phyloP scores from a whole-genome alignment of 768 basidiomycete genomes.

The Plicaturopsis crispa region DNA sequence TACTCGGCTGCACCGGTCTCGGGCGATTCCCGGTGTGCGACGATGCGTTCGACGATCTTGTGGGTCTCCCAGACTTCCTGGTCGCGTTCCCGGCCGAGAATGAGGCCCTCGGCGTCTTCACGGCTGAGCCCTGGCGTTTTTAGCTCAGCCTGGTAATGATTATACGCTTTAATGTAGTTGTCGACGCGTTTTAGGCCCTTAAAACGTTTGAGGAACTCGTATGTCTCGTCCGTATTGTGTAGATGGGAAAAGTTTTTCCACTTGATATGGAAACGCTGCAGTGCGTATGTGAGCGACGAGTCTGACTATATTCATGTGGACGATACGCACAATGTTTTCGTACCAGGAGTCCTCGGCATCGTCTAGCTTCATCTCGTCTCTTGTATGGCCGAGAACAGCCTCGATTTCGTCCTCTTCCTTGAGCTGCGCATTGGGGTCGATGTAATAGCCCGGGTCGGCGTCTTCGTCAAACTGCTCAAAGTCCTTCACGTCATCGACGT shows the following conservation, averaged over 20 bases:
- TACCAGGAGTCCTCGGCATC: constrained; percentile 82
- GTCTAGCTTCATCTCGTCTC: constrained; percentile 73
- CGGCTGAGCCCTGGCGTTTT: constrained; percentile 58
- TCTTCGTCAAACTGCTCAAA: constrained; percentile 72
- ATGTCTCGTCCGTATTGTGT: constrained; percentile 98
- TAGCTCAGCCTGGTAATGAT: constrained; percentile 60
- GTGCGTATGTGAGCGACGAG: background rate
- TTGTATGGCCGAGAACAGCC: constrained; percentile 76
- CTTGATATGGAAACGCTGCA: constrained; percentile 95
- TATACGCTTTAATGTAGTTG: constrained; percentile 95
- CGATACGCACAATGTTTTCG: constrained; percentile 66
- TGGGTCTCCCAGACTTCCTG: constrained; percentile 88
- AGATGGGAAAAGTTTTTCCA: constrained; percentile 98
- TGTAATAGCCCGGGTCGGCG: constrained; percentile 43
- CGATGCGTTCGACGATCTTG: constrained; percentile 87
- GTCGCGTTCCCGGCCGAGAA: constrained; percentile 85
- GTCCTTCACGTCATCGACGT: constrained; percentile 61
- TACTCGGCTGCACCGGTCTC: constrained; percentile 62
- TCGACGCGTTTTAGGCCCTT: constrained; percentile 96
- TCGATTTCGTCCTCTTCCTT: constrained; percentile 86
- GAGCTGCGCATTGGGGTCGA: constrained; percentile 42
- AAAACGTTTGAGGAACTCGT: constrained; percentile 92
- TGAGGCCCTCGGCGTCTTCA: constrained; percentile 85
- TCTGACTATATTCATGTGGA: background rate
- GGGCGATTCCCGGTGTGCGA: constrained; percentile 64